phyloP scores from a whole-genome alignment of 148 eudicot genomes.

The Selenicereus undatus region DNA sequence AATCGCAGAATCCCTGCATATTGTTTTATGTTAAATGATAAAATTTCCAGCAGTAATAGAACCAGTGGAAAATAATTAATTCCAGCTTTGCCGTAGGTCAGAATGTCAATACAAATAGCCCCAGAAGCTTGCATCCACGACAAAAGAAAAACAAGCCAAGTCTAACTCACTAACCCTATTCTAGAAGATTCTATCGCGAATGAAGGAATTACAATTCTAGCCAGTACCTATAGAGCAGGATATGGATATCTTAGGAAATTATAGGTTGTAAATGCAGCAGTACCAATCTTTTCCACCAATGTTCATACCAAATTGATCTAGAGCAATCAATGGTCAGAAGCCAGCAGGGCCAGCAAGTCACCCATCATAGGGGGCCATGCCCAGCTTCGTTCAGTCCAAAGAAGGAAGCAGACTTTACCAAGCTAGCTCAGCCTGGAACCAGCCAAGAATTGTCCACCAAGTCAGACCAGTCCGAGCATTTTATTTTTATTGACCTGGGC shows the following conservation, averaged over 20 bases:
- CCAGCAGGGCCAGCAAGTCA: background rate
- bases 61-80: background rate
- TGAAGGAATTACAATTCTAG: background rate
- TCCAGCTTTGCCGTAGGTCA: background rate
- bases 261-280: background rate
- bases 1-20: conserved; percentile 65
- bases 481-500: background rate
- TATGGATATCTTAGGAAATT: background rate
- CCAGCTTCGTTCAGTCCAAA: background rate
- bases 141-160: background rate
- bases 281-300: background rate
- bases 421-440: background rate
- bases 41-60: background rate
- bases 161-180: background rate
- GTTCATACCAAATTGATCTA: background rate
- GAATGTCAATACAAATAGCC: background rate
- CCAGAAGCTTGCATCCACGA: background rate
- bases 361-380: background rate
- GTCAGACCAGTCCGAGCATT: background rate
- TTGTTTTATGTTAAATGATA: background rate
- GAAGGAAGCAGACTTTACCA: background rate
- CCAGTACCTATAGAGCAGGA: background rate
- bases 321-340: background rate
- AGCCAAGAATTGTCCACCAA: background rate
- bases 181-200: background rate